Conservation (phyloP, 2,329 filamentous ascomycete genomes). For the Penicillium concentricum region DNA sequence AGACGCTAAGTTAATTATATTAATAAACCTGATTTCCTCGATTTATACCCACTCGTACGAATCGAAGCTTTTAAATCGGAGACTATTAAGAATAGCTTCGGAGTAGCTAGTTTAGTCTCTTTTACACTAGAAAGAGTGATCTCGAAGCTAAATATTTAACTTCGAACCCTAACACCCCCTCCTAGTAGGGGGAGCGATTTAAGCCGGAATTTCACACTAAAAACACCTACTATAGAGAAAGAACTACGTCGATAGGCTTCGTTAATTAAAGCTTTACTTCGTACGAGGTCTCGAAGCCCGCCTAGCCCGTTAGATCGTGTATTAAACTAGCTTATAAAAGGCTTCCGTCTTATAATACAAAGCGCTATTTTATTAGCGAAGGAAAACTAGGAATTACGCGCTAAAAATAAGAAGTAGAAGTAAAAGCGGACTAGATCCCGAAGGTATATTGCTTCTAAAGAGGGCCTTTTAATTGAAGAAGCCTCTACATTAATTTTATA, state of each 20-base stretch:
- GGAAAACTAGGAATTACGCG: not conserved
- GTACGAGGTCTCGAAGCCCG: not conserved
- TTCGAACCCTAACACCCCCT: not conserved
- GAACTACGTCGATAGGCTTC: not conserved
- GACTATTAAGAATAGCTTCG: too few species aligned
- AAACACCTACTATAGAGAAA: too few species aligned
- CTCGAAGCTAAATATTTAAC: not conserved
- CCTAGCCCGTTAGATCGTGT: not conserved
- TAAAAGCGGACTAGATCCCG: not conserved
- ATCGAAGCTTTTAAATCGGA: too few species aligned
- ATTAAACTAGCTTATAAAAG: slow-evolving; percentile 8
- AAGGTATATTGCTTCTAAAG: too few species aligned
- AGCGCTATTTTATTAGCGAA: too few species aligned
- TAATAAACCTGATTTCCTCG: too few species aligned
- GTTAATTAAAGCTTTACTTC: not conserved
- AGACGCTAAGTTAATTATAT: too few species aligned
- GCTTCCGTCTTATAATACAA: too few species aligned
- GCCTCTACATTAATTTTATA: too few species aligned
- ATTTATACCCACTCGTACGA: too few species aligned
- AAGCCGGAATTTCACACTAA: too few species aligned
- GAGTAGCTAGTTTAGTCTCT: not conserved
- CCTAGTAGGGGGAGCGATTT: not conserved
- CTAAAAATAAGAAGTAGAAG: not conserved
- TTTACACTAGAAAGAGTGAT: not conserved
- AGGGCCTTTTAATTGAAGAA: too few species aligned